phyloP scores from a whole-genome alignment of 2,329 filamentous ascomycete species.

The Exophiala alcalophila region DNA sequence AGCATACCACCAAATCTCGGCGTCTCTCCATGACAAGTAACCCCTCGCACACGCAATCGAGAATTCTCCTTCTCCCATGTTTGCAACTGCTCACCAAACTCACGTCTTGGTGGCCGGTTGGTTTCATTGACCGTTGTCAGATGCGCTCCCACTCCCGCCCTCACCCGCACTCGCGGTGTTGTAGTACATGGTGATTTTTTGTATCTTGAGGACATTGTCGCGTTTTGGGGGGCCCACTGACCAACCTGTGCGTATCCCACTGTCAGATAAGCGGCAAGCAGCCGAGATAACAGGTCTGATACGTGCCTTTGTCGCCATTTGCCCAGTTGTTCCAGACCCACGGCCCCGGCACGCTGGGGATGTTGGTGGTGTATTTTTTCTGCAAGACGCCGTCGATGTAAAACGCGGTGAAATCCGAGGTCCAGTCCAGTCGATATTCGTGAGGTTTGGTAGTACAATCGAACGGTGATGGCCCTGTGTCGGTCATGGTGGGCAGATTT shows the following conservation, averaged over 20 bases:
- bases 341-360: constrained; percentile 22
- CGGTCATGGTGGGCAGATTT: constrained; percentile 9
- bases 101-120: too few relatives aligned
- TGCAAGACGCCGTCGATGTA: constrained; percentile 27
- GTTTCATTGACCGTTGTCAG: too few relatives aligned
- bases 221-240: constrained; percentile 22
- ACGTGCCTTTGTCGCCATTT: constrained; percentile 27
- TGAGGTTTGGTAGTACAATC: constrained; percentile 23
- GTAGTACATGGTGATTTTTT: constrained; percentile 30
- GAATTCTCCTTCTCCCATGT: too few relatives aligned
- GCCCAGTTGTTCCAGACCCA: constrained; percentile 31
- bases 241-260: constrained; percentile 20
- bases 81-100: too few relatives aligned
- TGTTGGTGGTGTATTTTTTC: constrained; percentile 21
- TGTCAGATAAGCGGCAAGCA: constrained; percentile 1
- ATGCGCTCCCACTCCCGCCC: too few relatives aligned
- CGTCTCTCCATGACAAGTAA: too few relatives aligned
- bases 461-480: constrained; percentile 21
- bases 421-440: constrained; percentile 30
- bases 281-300: not conserved
- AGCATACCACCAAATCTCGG: too few relatives aligned
- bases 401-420: constrained; percentile 25
- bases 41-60: too few relatives aligned
- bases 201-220: constrained; percentile 26
- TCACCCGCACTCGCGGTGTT: too few relatives aligned